These are phyloP conservation scores for Epithele typhae DNA, from an alignment of 768 basidiomycete genomes.

Conservation along the genomic window DNA sequence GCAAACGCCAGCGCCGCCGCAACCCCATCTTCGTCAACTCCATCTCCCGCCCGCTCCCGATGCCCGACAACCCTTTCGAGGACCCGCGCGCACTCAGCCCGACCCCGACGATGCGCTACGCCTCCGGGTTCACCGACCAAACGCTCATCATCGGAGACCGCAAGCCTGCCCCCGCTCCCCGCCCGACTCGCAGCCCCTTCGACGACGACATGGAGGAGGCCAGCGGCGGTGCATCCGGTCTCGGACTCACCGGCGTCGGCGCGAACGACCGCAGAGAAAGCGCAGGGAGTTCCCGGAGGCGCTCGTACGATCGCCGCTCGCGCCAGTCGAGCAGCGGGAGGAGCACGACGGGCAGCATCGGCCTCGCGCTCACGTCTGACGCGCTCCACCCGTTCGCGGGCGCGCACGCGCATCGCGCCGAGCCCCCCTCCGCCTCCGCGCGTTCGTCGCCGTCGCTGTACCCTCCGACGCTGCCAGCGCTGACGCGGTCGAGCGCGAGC, in stretches of 20 bases:
- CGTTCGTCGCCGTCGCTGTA: conserved; percentile 15
- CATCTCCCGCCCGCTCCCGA: conserved; percentile 20
- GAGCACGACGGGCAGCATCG: conserved; percentile 8
- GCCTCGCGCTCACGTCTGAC: conserved; percentile 12
- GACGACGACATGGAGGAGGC: conserved; percentile 3
- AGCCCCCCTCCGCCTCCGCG: conserved; percentile 4
- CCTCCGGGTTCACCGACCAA: conserved; percentile 7
- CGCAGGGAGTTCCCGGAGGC: neutral
- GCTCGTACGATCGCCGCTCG: neutral
- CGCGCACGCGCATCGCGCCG: neutral
- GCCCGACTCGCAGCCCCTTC: conserved; percentile 7
- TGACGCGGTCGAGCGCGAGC: neutral
- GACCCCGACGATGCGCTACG: conserved; percentile 18
- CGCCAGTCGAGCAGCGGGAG: conserved; percentile 6
- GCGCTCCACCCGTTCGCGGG: neutral
- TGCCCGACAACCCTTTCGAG: conserved; percentile 33
- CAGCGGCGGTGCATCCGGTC: neutral
- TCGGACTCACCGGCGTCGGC: conserved; percentile 10
- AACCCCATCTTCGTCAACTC: conserved; percentile 16
- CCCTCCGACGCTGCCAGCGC: conserved; percentile 9
- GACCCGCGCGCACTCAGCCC: conserved; percentile 24
- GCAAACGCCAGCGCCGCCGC: conserved; percentile 32
- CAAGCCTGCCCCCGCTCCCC: neutral
- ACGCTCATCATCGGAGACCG: conserved; percentile 6
- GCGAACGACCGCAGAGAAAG: conserved; percentile 4